Base-by-base conservation (phyloP, 768 basidiomycete genomes). In the Rhodotorula diobovata region DNA sequence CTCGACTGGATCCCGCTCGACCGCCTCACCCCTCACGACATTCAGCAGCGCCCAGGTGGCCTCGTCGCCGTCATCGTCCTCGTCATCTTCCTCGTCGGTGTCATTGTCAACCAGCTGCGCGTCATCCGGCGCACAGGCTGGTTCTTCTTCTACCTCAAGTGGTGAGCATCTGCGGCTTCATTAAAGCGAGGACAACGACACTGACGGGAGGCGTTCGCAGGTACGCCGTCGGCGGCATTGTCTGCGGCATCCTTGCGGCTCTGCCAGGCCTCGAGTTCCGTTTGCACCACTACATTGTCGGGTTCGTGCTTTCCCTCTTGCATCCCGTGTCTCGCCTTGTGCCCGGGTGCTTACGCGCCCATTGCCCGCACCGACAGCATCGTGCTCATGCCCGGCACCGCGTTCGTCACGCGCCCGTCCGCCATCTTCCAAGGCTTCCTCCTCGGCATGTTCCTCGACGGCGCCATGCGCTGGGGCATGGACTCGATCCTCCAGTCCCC, bases 51-150 rank as follows among this genome's bases (percentile, higher is more conserved):
- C 48, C 84, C 85, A 10, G 90, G 90, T 34, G 78, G 78, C 21
- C 67, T 78, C 53, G 63, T 73, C n/a, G 78, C 78, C 25, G 71
- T 92, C 72, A 86, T 91, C 63, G 75, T 88, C 53, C 71, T 90
- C 21, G 81, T 89, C 69, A 79, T 91, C 21, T 79, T 85, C 14
- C 78, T 85, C 35, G 78, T 89, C 58, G 86, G 85, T 45, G 76
- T 88, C 28, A 54, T 76, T 10, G 25, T 76, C 46, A 92, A 92
- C 78, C 92, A 94, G 81, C 77, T 88, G 7, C 84, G 89, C n/a
- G 86, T 91, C 64, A 88, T 92, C 67, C 85, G 91, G 61, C 89
- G 89, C 80, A 91, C 90, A 0, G 91, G 91, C 1, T 91, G 89
- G 87, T 81, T 93, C 21, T 87, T 87, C 10, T 85, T 86, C 77